These are phyloP conservation scores for Antarctomyces pellizariae DNA, from an alignment of 495 filamentous ascomycete genomes.

Conservation along the genomic window DNA sequence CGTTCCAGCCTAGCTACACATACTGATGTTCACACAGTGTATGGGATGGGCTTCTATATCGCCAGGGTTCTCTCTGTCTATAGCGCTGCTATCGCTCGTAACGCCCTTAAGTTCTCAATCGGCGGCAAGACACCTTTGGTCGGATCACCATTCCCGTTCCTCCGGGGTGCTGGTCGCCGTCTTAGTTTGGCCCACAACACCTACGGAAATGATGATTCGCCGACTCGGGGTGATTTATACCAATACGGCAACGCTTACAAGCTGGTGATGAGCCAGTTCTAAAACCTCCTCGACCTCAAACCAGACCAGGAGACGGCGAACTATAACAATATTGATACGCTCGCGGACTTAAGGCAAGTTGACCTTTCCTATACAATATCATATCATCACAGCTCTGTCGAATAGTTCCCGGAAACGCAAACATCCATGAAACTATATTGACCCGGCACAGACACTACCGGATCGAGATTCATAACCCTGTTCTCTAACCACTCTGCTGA, in stretches of 20 bases:
- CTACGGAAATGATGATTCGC: slow-evolving; percentile 30
- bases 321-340: slow-evolving; percentile 14
- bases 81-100: slow-evolving; percentile 15
- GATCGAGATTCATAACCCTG: slow-evolving; percentile 10
- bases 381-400: slow-evolving; percentile 1
- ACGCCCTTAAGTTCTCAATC: slow-evolving; percentile 9
- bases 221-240: slow-evolving; percentile 28
- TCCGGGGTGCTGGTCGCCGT: slow-evolving; percentile 15
- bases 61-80: slow-evolving; percentile 15
- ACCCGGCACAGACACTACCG: slow-evolving; percentile 1
- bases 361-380: neutral
- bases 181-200: slow-evolving; percentile 28
- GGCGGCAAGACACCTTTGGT: slow-evolving; percentile 4
- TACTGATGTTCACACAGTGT: too few species aligned
- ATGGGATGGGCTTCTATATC: slow-evolving; percentile 18
- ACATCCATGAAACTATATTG: slow-evolving; percentile 1
- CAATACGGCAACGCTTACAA: slow-evolving; percentile 18
- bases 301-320: slow-evolving; percentile 13
- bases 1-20: too few species aligned
- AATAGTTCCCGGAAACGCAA: neutral
- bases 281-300: slow-evolving; percentile 12
- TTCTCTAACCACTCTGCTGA: slow-evolving; percentile 22
- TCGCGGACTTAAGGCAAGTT: neutral
- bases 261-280: slow-evolving; percentile 21
- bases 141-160: slow-evolving; percentile 7